Evolutionary conservation across 306 rosid genomes (phyloP).

Genomic region (Sicyos baderoa): DNA sequence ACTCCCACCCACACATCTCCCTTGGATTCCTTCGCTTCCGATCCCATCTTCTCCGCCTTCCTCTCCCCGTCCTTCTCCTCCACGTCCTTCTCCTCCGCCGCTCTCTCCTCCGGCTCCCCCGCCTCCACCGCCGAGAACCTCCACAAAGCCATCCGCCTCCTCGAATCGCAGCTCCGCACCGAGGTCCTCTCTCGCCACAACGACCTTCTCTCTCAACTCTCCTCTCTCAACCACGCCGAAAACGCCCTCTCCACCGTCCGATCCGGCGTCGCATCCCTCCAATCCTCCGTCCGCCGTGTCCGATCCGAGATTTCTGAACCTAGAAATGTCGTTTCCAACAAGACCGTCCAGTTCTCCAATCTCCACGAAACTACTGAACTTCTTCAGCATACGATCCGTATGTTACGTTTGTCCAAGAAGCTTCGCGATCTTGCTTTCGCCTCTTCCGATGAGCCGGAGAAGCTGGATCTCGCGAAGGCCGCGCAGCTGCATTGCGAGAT

Average conservation of each 20-base stretch:
- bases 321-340: constrained; percentile 41
- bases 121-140: constrained; percentile 97
- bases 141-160: constrained; percentile 82
- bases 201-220: constrained; percentile 80
- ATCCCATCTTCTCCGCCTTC: constrained; percentile 85
- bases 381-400: constrained; percentile 71
- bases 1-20: constrained; percentile 30
- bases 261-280: constrained; percentile 64
- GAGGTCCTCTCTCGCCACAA: constrained; percentile 90
- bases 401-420: constrained; percentile 67
- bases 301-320: constrained; percentile 91
- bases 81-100: constrained; percentile 88
- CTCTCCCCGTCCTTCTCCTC: constrained; percentile 81
- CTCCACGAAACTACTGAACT: constrained; percentile 70
- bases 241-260: constrained; percentile 79
- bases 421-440: constrained; percentile 50
- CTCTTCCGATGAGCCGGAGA: constrained; percentile 44
- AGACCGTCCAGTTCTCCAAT: constrained; percentile 63
- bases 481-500: constrained; percentile 84
- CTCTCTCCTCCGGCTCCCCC: constrained; percentile 93
- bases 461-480: constrained; percentile 81
- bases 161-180: constrained; percentile 83
- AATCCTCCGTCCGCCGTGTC: constrained; percentile 76
- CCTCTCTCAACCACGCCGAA: constrained; percentile 89
- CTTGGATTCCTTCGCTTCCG: constrained; percentile 67